Conservation (phyloP, 768 basidiomycete species). For the Suillus alpinus region DNA sequence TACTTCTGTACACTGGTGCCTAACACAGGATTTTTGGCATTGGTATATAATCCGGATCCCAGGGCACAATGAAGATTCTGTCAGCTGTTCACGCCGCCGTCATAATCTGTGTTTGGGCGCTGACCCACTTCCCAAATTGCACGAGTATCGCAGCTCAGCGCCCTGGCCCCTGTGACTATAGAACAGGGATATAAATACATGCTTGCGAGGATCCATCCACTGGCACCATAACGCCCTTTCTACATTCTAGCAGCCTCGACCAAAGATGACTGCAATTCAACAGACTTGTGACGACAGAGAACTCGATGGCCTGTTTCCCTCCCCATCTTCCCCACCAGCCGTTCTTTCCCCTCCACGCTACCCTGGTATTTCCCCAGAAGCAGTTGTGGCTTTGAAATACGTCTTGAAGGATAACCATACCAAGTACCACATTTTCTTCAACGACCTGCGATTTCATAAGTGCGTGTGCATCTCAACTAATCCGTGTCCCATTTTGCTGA, state of each 20-base stretch:
- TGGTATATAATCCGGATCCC: background rate
- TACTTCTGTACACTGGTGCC: background rate
- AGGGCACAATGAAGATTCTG: background rate
- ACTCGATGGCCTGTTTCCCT: constrained; percentile 9
- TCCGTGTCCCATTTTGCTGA: background rate
- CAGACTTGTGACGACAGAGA: background rate
- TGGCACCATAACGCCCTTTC: background rate
- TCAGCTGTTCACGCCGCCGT: background rate
- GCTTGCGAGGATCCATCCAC: background rate
- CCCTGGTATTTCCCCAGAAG: constrained; percentile 18
- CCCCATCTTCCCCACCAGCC: constrained; percentile 6
- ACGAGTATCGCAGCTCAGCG: background rate
- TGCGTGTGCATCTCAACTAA: constrained; percentile 19
- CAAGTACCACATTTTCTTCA: constrained; percentile 48
- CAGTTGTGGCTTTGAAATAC: constrained; percentile 25
- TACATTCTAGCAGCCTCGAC: background rate
- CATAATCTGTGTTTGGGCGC: background rate
- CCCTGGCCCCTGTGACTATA: too few relatives aligned
- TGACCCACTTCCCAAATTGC: background rate
- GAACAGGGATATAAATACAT: background rate
- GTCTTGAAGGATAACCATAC: constrained; percentile 48
- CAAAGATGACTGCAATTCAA: background rate
- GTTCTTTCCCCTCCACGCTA: constrained; percentile 3
- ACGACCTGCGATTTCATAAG: constrained; percentile 50
- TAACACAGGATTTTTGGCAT: background rate